These are phyloP conservation scores for Boletellus deceptivus DNA, from an alignment of 1,284 basidiomycete genomes.

Conservation along the genomic window DNA sequence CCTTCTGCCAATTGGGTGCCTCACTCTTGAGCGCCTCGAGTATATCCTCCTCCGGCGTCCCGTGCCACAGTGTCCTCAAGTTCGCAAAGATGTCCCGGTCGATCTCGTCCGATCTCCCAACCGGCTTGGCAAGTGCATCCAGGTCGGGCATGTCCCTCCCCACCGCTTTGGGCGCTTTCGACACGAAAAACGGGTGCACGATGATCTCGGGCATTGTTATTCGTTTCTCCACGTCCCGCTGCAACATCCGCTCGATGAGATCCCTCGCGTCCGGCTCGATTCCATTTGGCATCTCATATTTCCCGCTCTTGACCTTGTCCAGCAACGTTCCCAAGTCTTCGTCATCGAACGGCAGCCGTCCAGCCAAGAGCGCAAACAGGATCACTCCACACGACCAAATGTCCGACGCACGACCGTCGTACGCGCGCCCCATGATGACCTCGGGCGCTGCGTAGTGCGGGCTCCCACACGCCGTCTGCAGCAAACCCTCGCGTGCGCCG, in stretches of 20 bases:
- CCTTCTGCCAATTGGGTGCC: constrained; percentile 88
- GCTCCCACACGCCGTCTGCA: constrained; percentile 92
- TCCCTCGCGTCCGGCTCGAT: constrained; percentile 79
- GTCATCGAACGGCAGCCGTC: constrained; percentile 92
- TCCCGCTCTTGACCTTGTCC: constrained; percentile 82
- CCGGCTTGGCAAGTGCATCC: constrained; percentile 65
- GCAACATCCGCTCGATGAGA: constrained; percentile 85
- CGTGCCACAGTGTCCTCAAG: constrained; percentile 88
- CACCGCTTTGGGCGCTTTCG: constrained; percentile 51
- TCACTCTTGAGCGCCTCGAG: constrained; percentile 60
- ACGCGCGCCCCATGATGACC: constrained; percentile 82
- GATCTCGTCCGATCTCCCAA: constrained; percentile 61
- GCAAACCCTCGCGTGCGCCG: constrained; percentile 53
- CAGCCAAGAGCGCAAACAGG: constrained; percentile 89
- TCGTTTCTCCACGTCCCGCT: constrained; percentile 76
- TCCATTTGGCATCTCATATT: constrained; percentile 80
- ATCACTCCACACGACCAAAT: constrained; percentile 99
- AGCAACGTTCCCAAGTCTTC: constrained; percentile 75
- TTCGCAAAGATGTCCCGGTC: constrained; percentile 92
- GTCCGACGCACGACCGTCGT: constrained; percentile 88
- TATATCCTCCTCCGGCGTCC: constrained; percentile 69
- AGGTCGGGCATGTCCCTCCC: constrained; percentile 62
- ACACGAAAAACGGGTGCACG: constrained; percentile 86
- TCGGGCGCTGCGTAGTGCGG: constrained; percentile 99
- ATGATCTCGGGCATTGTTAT: constrained; percentile 91